Evolutionary conservation across 2,329 filamentous ascomycete genomes (phyloP), one percentile per base, ranked within the genome.

Genomic region (Botryotinia calthae): DNA sequence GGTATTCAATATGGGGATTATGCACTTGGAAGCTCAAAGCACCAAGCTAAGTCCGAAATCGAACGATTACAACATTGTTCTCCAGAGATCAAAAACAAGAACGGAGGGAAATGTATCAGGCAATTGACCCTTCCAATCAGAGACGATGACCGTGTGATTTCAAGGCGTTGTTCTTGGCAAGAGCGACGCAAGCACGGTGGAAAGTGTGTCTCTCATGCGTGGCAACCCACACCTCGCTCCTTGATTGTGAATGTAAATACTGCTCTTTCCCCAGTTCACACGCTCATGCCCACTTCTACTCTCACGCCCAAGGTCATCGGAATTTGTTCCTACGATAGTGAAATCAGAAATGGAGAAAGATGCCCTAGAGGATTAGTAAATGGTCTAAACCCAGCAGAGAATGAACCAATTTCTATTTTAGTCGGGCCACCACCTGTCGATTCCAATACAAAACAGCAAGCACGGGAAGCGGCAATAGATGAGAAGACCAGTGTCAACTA

Each of bases 371-470:
- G 18, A 1, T 67, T 56, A 18, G 48, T 42, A 25, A 65, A 48
- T 56, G 48, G 48, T 7, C 34, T 31, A 31, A 42, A 54, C 16
- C 65, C 65, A n/a, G 25, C 34, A 42, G 48, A 56, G 4, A 65
- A 48, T 34, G 42, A 56, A 67, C 65, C 65, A 67, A 56, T 31
- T 67, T 31, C 65, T 67, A 54, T 67, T 18, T 42, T 51, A 1
- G 18, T 67, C 34, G 56, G n/a, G 20, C 20, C 16, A 56, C 34
- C 51, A 31, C 37, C 65, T 42, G 34, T 12, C 9, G 48, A 42
- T 42, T 18, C 34, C 34, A 67, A 42, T 9, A 28, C 9, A 31
- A 37, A 54, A 54, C 34, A 42, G 8, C 25, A 31, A n/a, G 25
- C 25, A 4, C 48, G 65, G 28, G 34, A n/a, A 22, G 46, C 25